Conservation (phyloP, 371 early-diverging fungal genomes). For the Mucor circinelloides region DNA sequence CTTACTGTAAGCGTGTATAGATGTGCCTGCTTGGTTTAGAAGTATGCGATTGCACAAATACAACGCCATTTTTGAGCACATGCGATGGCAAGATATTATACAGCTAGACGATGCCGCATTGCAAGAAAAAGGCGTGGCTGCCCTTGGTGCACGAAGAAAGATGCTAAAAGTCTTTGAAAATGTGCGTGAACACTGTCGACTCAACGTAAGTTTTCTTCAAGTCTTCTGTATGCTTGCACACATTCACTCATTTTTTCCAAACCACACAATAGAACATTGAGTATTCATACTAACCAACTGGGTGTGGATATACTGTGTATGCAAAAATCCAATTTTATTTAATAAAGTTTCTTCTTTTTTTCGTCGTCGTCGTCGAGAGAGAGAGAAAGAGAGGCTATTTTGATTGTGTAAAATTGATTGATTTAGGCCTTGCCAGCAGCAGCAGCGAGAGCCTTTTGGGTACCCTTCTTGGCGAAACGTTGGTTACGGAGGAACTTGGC, state of each 20-base stretch:
- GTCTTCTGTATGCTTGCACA: background rate
- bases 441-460: conserved; percentile 50
- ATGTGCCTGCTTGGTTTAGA: conserved; percentile 88
- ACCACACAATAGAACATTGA: conserved; percentile 20
- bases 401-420: background rate
- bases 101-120: conserved; percentile 82
- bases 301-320: background rate
- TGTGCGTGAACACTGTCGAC: conserved; percentile 56
- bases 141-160: conserved; percentile 93
- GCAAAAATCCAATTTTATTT: conserved; percentile 2
- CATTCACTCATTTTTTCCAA: too few relatives aligned
- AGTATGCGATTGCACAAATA: conserved; percentile 90
- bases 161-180: conserved; percentile 94
- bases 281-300: background rate
- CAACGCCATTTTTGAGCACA: conserved; percentile 81
- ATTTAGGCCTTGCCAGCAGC: conserved; percentile 62
- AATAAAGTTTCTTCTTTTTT: background rate
- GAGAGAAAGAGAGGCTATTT: background rate
- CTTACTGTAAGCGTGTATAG: conserved; percentile 34
- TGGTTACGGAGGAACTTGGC: conserved; percentile 99
- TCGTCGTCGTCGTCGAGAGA: background rate
- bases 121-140: conserved; percentile 82
- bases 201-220: conserved; percentile 32
- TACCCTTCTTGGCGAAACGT: conserved; percentile 92
- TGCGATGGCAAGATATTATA: conserved; percentile 88